phyloP scores from a whole-genome alignment of 495 filamentous ascomycete genomes.

The Penicillium robsamsonii region DNA sequence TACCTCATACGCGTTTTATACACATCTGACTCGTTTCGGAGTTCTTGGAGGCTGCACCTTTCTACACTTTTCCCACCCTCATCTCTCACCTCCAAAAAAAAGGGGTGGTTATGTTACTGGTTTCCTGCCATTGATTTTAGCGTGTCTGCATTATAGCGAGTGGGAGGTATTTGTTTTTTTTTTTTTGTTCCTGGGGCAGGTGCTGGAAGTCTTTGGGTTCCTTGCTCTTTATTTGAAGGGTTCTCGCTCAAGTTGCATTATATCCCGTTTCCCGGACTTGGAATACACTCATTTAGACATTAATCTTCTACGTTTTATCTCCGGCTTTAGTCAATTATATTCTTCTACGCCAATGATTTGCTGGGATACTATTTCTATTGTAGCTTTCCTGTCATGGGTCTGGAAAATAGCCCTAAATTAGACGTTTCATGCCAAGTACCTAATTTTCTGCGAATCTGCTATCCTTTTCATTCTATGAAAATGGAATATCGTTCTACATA shows the following conservation, averaged over 20 bases:
- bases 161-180: background rate
- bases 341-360: background rate
- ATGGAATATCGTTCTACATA: no score
- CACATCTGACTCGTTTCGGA: background rate
- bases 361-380: no score
- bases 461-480: no score
- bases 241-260: slow-evolving; percentile 3
- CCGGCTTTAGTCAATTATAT: background rate
- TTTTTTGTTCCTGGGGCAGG: slow-evolving; percentile 1
- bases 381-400: no score
- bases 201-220: background rate
- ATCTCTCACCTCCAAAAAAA: background rate
- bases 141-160: slow-evolving; percentile 15
- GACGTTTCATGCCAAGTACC: no score
- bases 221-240: background rate
- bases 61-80: background rate
- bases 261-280: slow-evolving; percentile 1
- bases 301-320: background rate
- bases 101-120: background rate
- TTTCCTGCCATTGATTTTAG: slow-evolving; percentile 4
- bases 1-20: slow-evolving; percentile 4
- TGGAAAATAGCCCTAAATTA: no score
- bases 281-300: background rate
- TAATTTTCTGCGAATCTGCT: no score
- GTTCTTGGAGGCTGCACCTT: background rate